Percentiles rank a stretch among this genome's conserved stretches.
Evolutionary conservation across 148 eudicot genomes (phyloP).

Genomic region (Silene conica): DNA sequence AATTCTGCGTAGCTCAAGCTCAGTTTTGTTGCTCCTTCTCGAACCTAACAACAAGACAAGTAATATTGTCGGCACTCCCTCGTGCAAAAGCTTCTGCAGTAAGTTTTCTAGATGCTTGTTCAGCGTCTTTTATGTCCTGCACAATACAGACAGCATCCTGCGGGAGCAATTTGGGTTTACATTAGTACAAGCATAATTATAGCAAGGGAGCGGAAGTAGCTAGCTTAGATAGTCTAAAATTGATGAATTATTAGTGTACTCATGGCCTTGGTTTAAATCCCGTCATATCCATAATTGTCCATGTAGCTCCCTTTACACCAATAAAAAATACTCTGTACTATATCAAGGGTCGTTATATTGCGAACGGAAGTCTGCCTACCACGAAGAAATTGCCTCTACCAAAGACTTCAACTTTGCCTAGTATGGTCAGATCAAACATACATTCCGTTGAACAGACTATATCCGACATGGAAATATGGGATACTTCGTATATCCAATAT

Average conservation of each 20-base stretch:
- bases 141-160: slow-evolving; percentile 77
- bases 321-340: too few relatives aligned
- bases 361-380: background rate
- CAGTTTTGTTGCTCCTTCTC: slow-evolving; percentile 20
- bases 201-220: too few relatives aligned
- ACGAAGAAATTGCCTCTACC: background rate
- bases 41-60: slow-evolving; percentile 69
- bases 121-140: slow-evolving; percentile 53
- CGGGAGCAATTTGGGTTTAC: slow-evolving; percentile 4
- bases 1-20: background rate
- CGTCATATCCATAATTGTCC: too few relatives aligned
- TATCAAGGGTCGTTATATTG: too few relatives aligned
- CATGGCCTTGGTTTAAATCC: too few relatives aligned
- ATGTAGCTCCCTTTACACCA: too few relatives aligned
- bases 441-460: background rate
- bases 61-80: slow-evolving; percentile 83
- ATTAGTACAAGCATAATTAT: too few relatives aligned
- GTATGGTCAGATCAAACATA: background rate
- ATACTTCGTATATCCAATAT: too few relatives aligned
- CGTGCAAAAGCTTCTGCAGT: slow-evolving; percentile 56
- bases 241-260: too few relatives aligned
- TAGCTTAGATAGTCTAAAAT: too few relatives aligned
- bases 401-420: background rate
- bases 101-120: slow-evolving; percentile 64
- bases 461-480: background rate